A percentile compares a stretch with the other conserved stretches of the same genome.
These are phyloP conservation scores for Porcisia hertigi DNA, from an alignment of 208 protist genomes.

Conservation along the genomic window DNA sequence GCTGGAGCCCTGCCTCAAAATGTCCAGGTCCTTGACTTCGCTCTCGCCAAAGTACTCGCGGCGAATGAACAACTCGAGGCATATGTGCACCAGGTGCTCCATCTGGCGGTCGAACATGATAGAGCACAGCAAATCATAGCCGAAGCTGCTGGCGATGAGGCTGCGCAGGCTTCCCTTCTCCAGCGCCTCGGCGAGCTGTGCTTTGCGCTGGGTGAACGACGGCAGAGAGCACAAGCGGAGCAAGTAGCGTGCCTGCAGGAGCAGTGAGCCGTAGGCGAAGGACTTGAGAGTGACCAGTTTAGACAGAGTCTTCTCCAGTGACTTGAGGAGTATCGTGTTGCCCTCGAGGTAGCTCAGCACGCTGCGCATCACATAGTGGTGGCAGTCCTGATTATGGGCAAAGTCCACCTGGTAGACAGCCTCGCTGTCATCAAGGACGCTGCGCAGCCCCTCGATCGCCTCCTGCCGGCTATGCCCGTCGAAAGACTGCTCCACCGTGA, in stretches of 20 bases:
- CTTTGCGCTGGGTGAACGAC: slow-evolving; percentile 77
- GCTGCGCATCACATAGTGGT: slow-evolving; percentile 64
- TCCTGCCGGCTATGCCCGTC: slow-evolving; percentile 68
- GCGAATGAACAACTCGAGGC: slow-evolving; percentile 78
- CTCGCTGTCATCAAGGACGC: slow-evolving; percentile 32
- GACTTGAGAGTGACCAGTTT: slow-evolving; percentile 56
- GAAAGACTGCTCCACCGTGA: slow-evolving; percentile 69
- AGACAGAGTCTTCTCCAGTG: slow-evolving; percentile 49
- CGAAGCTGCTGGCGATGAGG: slow-evolving; percentile 64
- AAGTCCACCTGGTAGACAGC: slow-evolving; percentile 69
- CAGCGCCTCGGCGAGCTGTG: slow-evolving; percentile 54
- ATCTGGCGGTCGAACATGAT: slow-evolving; percentile 81
- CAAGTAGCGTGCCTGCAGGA: slow-evolving; percentile 72
- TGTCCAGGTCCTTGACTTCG: slow-evolving; percentile 61
- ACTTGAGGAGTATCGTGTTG: slow-evolving; percentile 66
- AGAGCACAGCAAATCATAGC: slow-evolving; percentile 71
- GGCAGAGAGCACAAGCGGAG: slow-evolving; percentile 71
- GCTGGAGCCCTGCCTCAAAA: slow-evolving; percentile 44
- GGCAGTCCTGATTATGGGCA: slow-evolving; percentile 74
- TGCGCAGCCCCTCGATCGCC: slow-evolving; percentile 67
- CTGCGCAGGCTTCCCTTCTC: slow-evolving; percentile 50
- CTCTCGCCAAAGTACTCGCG: slow-evolving; percentile 80
- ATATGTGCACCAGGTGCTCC: slow-evolving; percentile 68
- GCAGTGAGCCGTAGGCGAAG: slow-evolving; percentile 57
- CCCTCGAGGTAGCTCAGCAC: slow-evolving; percentile 60